phyloP scores from a whole-genome alignment of 345 rosid genomes.

The Gossypium sturtianum region DNA sequence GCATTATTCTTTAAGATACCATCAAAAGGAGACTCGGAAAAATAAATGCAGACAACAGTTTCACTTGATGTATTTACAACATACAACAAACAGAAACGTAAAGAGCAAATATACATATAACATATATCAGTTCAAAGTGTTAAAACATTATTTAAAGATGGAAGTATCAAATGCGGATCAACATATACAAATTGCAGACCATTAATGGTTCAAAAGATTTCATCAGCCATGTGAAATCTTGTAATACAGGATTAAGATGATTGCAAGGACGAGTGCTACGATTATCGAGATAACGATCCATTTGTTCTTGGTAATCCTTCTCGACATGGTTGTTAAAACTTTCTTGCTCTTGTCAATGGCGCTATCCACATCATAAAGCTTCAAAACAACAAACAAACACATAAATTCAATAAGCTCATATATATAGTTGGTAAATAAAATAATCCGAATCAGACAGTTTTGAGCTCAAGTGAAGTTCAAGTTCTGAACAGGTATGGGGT shows the following conservation, averaged over 20 bases:
- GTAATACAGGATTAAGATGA: constrained; percentile 52
- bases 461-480: not conserved
- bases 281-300: constrained; percentile 56
- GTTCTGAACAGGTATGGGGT: not conserved
- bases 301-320: constrained; percentile 80
- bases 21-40: too few species aligned
- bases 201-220: not conserved
- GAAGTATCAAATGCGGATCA: not conserved
- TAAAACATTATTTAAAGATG: not conserved
- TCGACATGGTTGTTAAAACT: constrained; percentile 55
- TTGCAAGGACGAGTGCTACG: constrained; percentile 60
- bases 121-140: not conserved
- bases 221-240: constrained; percentile 45
- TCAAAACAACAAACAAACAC: not conserved
- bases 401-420: not conserved
- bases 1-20: too few species aligned
- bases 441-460: not conserved
- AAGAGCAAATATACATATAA: not conserved
- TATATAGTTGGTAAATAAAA: not conserved
- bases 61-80: not conserved
- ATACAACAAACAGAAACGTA: not conserved
- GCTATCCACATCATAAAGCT: constrained; percentile 84
- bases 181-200: constrained; percentile 20
- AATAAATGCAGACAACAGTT: not conserved
- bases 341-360: constrained; percentile 87